Evolutionary conservation across 768 basidiomycete species (phyloP).

Genomic region (Leccinum broughii): DNA sequence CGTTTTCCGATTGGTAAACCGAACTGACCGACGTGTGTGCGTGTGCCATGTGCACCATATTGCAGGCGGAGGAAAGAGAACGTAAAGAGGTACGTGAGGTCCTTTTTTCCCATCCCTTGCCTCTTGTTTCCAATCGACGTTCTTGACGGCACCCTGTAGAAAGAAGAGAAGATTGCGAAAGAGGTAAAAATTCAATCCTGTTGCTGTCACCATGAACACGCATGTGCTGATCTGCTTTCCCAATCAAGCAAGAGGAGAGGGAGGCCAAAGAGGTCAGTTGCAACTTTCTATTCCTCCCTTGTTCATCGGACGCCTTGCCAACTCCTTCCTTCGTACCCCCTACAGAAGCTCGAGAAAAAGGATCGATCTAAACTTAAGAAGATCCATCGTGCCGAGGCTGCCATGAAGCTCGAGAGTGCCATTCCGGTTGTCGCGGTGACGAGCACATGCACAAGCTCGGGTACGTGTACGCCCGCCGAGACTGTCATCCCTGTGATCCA

Average conservation of each 20-base stretch:
- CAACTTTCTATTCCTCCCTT: neutral
- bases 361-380: constrained; percentile 60
- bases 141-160: constrained; percentile 28
- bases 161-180: constrained; percentile 55
- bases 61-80: constrained; percentile 58
- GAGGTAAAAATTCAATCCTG: constrained; percentile 42
- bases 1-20: neutral
- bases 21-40: constrained; percentile 5
- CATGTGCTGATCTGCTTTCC: constrained; percentile 23
- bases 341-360: constrained; percentile 55
- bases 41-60: neutral
- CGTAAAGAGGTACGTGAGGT: constrained; percentile 56
- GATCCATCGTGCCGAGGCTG: constrained; percentile 36
- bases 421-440: constrained; percentile 6
- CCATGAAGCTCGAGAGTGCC: constrained; percentile 28
- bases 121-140: neutral
- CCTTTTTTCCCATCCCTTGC: constrained; percentile 1
- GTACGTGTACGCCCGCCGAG: constrained; percentile 13
- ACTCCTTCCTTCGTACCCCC: neutral
- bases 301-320: neutral
- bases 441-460: constrained; percentile 7
- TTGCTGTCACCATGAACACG: neutral
- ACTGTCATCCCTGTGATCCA: constrained; percentile 22
- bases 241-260: constrained; percentile 42
- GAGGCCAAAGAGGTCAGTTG: constrained; percentile 46